Evolutionary conservation across 257 asterid genomes (phyloP).

Genomic region (Sherardia arvensis): DNA sequence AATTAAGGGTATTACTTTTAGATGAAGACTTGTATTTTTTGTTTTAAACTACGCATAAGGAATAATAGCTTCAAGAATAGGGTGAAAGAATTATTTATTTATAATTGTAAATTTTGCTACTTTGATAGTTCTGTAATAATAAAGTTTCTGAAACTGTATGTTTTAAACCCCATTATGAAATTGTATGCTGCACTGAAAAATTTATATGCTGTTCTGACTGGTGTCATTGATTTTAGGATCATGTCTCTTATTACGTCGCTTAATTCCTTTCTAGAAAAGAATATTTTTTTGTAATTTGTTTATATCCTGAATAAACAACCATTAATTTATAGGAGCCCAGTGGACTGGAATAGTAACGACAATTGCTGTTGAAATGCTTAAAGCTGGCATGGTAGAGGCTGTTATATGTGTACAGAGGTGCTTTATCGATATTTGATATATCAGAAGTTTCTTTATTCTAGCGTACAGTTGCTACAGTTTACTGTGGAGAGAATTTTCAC

Average conservation of each 20-base stretch:
- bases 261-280: not conserved
- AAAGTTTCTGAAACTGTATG: too few relatives aligned
- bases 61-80: not conserved
- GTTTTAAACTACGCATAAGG: not conserved
- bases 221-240: not conserved
- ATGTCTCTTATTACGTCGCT: not conserved
- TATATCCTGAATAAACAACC: conserved; percentile 10
- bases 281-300: too few relatives aligned
- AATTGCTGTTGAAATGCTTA: conserved; percentile 93
- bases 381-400: conserved; percentile 90
- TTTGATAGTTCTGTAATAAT: not conserved
- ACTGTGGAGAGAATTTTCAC: not conserved
- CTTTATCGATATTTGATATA: not conserved
- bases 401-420: conserved; percentile 97
- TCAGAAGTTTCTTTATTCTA: not conserved
- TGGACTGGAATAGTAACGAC: conserved; percentile 99
- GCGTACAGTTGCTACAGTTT: not conserved
- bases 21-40: not conserved
- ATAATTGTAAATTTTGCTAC: too few relatives aligned
- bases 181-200: not conserved
- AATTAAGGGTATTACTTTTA: not conserved
- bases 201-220: not conserved
- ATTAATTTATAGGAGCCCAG: conserved; percentile 68
- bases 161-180: too few relatives aligned
- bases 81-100: too few relatives aligned